Evolutionary conservation across 352 stramenopile genomes (phyloP).

Genomic region (Phytopythium boreale): DNA sequence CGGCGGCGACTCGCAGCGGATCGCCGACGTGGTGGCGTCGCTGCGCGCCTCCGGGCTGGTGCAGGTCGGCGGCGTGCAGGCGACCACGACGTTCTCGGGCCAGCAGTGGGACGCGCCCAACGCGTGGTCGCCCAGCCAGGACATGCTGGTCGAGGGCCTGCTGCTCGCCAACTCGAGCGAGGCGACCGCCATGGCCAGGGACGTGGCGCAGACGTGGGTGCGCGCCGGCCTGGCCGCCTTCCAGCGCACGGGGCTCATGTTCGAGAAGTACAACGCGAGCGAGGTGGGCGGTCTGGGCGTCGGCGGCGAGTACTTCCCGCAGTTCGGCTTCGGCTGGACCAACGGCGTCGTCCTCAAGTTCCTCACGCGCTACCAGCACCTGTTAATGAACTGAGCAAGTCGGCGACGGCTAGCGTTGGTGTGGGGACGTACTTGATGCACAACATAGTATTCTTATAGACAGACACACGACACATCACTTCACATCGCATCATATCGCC

Average conservation of each 20-base stretch:
- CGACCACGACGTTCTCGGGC: constrained; percentile 63
- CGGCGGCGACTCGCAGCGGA: constrained; percentile 30
- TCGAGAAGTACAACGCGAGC: constrained; percentile 87
- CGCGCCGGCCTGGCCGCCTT: constrained; percentile 58
- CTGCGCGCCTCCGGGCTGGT: constrained; percentile 58
- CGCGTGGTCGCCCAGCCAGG: constrained; percentile 81
- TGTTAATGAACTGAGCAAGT: constrained; percentile 32
- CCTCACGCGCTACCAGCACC: constrained; percentile 71
- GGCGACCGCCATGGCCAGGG: constrained; percentile 43
- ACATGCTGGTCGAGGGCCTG: constrained; percentile 81
- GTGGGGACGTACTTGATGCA: no score
- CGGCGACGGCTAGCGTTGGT: no score
- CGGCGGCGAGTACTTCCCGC: constrained; percentile 86
- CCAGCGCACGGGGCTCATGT: constrained; percentile 77
- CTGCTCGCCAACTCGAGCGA: constrained; percentile 44
- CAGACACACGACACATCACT: no score
- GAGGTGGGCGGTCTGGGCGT: constrained; percentile 59
- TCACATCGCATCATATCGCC: no score
- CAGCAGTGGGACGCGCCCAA: constrained; percentile 89
- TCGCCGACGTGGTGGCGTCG: constrained; percentile 42
- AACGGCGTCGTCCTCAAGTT: constrained; percentile 88
- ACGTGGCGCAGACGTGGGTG: constrained; percentile 63
- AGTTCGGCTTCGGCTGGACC: constrained; percentile 88
- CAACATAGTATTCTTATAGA: no score
- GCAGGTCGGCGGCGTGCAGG: constrained; percentile 62